Evolutionary conservation across 306 rosid genomes (phyloP), one percentile per base, ranked within the genome.

Genomic region (Rubus idaeus): DNA sequence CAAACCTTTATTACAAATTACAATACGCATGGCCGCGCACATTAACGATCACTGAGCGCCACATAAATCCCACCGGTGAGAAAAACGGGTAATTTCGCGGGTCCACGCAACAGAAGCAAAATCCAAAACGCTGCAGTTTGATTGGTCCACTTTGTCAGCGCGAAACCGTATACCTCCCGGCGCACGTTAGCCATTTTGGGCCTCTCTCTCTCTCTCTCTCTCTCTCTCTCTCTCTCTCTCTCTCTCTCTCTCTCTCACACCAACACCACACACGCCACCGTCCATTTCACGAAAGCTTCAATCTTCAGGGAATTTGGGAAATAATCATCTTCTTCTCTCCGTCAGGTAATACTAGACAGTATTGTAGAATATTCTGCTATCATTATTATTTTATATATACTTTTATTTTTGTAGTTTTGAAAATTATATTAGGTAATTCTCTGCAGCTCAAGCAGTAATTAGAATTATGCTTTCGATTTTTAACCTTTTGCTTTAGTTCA

Each of bases 101-200:
- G 77, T 74, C 77, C 68, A 68, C 62, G 14, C 21, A 20, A 8
- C 47, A 20, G 12, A 41, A n/a, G 26, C 51, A 20, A 37, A 12
- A 51, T 82, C 76, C 79, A 50, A 73, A 77, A 73, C 61, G 9
- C 26, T 68, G 41, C 57, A 60, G 14, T 30, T 10, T n/a, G 9
- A 76, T 80, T 79, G 51, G 77, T 42, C 71, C 78, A 76, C 81
- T 76, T 46, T 21, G 51, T 12, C 68, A 17, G 55, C 10, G 21
- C 30, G 14, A 11, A 61, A 42, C 64, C 7, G 26, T 40, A 17
- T 23, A 20, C 83, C 74, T 10, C 49, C 52, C 52, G 45, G 72
- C 53, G 75, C 51, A 68, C 44, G 53, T 39, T 75, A 83, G 45
- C 57, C 72, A n/a, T 50, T 20, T 70, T 45, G 10, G 63, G 50